Evolutionary conservation across 345 rosid species (phyloP).

Genomic region (Excoecaria cochinchinensis): DNA sequence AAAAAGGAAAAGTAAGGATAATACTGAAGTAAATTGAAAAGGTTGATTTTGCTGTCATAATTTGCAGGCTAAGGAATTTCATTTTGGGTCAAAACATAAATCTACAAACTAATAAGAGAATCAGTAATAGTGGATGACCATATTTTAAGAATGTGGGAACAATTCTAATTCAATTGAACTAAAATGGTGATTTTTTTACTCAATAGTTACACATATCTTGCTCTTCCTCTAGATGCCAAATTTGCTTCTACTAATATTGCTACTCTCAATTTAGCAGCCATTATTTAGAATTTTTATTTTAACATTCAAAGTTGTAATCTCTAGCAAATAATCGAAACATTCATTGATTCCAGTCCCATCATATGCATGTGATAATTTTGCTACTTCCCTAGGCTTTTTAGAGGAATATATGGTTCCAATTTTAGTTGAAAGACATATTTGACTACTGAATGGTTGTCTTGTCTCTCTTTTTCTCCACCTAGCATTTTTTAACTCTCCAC

Average conservation of each 20-base stretch:
- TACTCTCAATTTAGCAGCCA: background rate
- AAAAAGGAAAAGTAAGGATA: background rate
- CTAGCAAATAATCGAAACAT: background rate
- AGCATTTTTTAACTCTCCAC: background rate
- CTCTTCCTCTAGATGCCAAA: background rate
- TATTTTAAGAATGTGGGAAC: background rate
- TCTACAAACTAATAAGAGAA: background rate
- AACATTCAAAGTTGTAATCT: background rate
- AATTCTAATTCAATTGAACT: background rate
- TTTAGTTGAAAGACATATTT: background rate
- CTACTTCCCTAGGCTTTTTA: constrained; percentile 2
- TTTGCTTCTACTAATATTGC: background rate
- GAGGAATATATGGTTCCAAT: background rate
- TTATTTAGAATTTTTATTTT: background rate
- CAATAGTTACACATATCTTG: background rate
- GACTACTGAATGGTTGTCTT: background rate
- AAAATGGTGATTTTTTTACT: background rate
- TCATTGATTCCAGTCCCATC: background rate
- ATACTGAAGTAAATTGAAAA: background rate
- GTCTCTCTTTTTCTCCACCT: background rate
- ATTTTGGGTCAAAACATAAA: background rate
- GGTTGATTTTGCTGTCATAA: background rate
- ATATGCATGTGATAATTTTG: background rate
- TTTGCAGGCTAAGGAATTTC: background rate
- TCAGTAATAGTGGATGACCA: background rate